Evolutionary conservation across 257 asterid species (phyloP), one percentile per base, ranked within the genome.

Genomic region (Nicotiana tabacum): DNA sequence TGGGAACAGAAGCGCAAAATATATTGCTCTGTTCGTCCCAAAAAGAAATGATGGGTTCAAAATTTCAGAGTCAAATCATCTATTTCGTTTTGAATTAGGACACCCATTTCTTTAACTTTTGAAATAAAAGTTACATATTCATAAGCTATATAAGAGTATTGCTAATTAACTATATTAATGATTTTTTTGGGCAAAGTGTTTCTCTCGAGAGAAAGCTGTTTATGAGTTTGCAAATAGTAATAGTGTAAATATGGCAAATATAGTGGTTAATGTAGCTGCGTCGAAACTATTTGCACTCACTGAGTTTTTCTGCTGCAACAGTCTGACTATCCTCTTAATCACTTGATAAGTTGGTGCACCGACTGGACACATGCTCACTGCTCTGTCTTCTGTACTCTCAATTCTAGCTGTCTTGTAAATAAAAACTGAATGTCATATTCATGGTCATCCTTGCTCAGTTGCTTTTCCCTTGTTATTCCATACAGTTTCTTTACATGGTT

Each of bases 401-500:
- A 5, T 21, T 43, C 29, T 46, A 72, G 37, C 7, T 46, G 21
- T 12, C 12, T 11, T 72, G 37, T 30, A 5, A 66, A 66, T 66
- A 5, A 1, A 66, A 66, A 30, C 60, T 72, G 27, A 46, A 51
- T 72, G 37, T 72, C 60, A 72, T 72, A 46, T 12, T 43, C 60
- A 72, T 72, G 37, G 58, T 46, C 37, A 46, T 72, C 37, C 78
- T 72, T 11, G 5, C 37, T 72, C 58, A 72, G 78, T 12, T 72
- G 21, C 37, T 48, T 74, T 74, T 48, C 61, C 6, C 62, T 74
- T 74, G 62, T 74, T 27, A 11, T 48, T 27, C 60, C 37, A 2
- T 90, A 90, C 97, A 95, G 99, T 92, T 95, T 95, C 92, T 94
- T 95, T 85, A 81, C 91, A 81, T 94, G 98, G 99, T 95, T 95